phyloP scores from a whole-genome alignment of 805 yeast genomes.

The Candida qinlingensis region DNA sequence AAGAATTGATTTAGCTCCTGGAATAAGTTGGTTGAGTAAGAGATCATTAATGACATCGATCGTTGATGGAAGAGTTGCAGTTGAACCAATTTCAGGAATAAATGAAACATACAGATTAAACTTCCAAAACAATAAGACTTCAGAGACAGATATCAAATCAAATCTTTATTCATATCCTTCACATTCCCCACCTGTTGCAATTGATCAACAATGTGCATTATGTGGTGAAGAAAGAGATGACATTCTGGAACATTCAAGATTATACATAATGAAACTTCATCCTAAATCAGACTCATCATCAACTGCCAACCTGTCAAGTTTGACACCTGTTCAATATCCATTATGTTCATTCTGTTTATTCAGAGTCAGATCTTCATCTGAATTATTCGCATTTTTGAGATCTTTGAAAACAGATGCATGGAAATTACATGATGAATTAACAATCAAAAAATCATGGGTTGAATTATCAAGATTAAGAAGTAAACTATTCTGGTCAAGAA shows the following conservation, averaged over 20 bases:
- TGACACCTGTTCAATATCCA: slow-evolving; percentile 47
- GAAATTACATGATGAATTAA: slow-evolving; percentile 43
- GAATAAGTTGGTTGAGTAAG: slow-evolving; percentile 56
- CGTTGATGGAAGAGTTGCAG: slow-evolving; percentile 72
- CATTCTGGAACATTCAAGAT: slow-evolving; percentile 68
- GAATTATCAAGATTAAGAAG: slow-evolving; percentile 60
- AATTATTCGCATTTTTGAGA: slow-evolving; percentile 71
- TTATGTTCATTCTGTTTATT: slow-evolving; percentile 78
- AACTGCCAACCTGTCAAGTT: slow-evolving; percentile 11
- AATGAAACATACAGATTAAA: slow-evolving; percentile 62
- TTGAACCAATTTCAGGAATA: slow-evolving; percentile 82
- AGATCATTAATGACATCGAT: slow-evolving; percentile 60
- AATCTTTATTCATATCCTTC: slow-evolving; percentile 39
- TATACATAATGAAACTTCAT: slow-evolving; percentile 58
- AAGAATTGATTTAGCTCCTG: slow-evolving; percentile 58
- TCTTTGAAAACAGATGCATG: slow-evolving; percentile 53
- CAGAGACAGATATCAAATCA: slow-evolving; percentile 23
- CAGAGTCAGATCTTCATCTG: slow-evolving; percentile 77
- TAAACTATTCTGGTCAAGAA: slow-evolving; percentile 76
- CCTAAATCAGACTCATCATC: slow-evolving; percentile 16
- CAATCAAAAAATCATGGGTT: slow-evolving; percentile 52
- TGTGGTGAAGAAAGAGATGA: slow-evolving; percentile 79
- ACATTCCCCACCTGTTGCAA: slow-evolving; percentile 65
- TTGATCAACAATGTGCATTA: slow-evolving; percentile 68
- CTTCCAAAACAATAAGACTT: slow-evolving; percentile 18